A percentile compares a stretch with the other conserved stretches of the same genome.
Conservation (phyloP, 495 filamentous ascomycete genomes). For the Xylaria scruposa region DNA sequence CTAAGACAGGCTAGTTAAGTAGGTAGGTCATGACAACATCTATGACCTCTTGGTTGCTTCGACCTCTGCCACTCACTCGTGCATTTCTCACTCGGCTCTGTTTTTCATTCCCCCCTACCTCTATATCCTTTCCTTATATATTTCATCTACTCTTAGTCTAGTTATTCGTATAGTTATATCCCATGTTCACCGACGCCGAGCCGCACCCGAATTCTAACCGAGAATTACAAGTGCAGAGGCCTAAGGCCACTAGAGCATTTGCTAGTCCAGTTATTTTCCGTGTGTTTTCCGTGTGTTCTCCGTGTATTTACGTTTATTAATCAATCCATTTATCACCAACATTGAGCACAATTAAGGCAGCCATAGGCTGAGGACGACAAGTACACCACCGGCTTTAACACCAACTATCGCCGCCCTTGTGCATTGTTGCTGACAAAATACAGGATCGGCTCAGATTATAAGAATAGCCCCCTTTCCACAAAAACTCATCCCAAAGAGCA, state of each 20-base stretch:
- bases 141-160: too few species aligned
- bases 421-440: constrained; percentile 20
- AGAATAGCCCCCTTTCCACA: background rate
- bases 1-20: background rate
- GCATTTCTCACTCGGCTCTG: too few species aligned
- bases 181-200: too few species aligned
- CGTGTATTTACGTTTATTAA: background rate
- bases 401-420: constrained; percentile 13
- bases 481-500: background rate
- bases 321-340: background rate
- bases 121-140: too few species aligned
- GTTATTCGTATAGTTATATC: too few species aligned
- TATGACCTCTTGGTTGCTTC: background rate
- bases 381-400: constrained; percentile 14
- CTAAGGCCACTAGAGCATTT: background rate
- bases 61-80: too few species aligned
- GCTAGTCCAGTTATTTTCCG: background rate
- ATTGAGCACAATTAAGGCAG: background rate
- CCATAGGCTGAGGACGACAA: background rate
- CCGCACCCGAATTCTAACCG: too few species aligned
- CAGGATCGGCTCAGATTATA: background rate
- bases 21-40: constrained; percentile 7
- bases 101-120: too few species aligned
- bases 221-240: background rate
- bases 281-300: too few species aligned